Percentiles rank a stretch among this genome's conserved stretches.
phyloP scores from a whole-genome alignment of 441 rosid species.

The Hura crepitans region DNA sequence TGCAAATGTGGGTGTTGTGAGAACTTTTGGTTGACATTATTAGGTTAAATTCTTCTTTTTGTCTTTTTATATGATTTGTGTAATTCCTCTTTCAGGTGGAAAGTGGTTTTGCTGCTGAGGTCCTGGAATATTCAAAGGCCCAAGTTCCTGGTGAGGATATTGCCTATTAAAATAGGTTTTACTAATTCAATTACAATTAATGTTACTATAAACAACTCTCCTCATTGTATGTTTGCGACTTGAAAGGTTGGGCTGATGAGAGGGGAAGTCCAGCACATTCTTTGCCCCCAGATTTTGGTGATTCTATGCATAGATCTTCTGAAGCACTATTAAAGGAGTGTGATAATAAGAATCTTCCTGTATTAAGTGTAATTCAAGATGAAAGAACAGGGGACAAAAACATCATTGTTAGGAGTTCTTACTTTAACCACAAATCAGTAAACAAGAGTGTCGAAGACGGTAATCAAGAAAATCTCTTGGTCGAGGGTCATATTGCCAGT shows the following conservation, averaged over 20 bases:
- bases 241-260: slow-evolving; percentile 27
- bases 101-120: slow-evolving; percentile 29
- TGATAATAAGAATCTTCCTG: slow-evolving; percentile 26
- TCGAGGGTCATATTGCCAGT: slow-evolving; percentile 26
- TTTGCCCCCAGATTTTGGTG: slow-evolving; percentile 27
- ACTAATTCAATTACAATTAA: slow-evolving; percentile 10
- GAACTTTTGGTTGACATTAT: slow-evolving; percentile 7
- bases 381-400: slow-evolving; percentile 33
- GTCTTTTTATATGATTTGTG: neutral
- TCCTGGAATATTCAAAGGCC: slow-evolving; percentile 34
- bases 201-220: slow-evolving; percentile 13
- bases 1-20: slow-evolving; percentile 20
- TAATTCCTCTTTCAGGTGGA: slow-evolving; percentile 39
- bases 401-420: slow-evolving; percentile 32
- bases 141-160: slow-evolving; percentile 41
- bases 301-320: slow-evolving; percentile 31
- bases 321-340: slow-evolving; percentile 34
- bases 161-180: slow-evolving; percentile 3
- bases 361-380: slow-evolving; percentile 29
- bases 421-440: slow-evolving; percentile 27
- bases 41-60: slow-evolving; percentile 7
- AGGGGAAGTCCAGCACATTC: slow-evolving; percentile 27
- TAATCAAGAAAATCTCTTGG: slow-evolving; percentile 27
- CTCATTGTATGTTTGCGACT: slow-evolving; percentile 17
- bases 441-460: slow-evolving; percentile 32